Evolutionary conservation across 495 filamentous ascomycete genomes (phyloP).

Genomic region (Mycothermus thermophilus): DNA sequence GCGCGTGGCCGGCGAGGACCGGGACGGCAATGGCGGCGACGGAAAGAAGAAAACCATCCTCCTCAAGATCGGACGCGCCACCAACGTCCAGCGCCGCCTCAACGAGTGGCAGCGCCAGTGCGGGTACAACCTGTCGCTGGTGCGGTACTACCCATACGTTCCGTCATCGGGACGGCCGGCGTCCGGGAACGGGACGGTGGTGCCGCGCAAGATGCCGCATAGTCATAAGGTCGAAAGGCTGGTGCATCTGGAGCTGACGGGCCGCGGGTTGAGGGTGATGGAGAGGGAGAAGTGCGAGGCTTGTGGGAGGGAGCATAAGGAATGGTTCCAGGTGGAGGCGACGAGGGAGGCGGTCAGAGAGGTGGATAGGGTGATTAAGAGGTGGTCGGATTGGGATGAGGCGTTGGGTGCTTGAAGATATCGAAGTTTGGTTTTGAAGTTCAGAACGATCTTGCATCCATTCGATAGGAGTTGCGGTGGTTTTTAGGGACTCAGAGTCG

Average conservation of each 20-base stretch:
- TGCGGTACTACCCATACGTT: slow-evolving; percentile 84
- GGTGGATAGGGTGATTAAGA: slow-evolving; percentile 72
- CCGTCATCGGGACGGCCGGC: slow-evolving; percentile 29
- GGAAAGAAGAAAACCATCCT: slow-evolving; percentile 41
- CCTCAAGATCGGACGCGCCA: slow-evolving; percentile 84
- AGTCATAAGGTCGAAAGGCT: slow-evolving; percentile 79
- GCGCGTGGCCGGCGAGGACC: slow-evolving; percentile 5
- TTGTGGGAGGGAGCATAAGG: slow-evolving; percentile 79
- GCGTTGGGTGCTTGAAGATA: slow-evolving; percentile 5
- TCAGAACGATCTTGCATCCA: too few species aligned
- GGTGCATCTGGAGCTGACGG: slow-evolving; percentile 77
- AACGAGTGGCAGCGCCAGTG: slow-evolving; percentile 92
- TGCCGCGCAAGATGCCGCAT: slow-evolving; percentile 59
- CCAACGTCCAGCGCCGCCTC: slow-evolving; percentile 78
- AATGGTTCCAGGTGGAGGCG: slow-evolving; percentile 92
- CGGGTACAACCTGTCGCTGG: slow-evolving; percentile 68
- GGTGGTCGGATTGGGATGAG: slow-evolving; percentile 75
- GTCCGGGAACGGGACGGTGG: not conserved
- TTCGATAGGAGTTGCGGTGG: not conserved
- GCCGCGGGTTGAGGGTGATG: slow-evolving; percentile 46
- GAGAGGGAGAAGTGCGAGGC: slow-evolving; percentile 45
- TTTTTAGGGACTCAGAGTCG: too few species aligned
- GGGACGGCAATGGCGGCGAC: slow-evolving; percentile 6
- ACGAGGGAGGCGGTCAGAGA: slow-evolving; percentile 50
- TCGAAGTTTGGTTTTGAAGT: too few species aligned